Evolutionary conservation across 257 asterid genomes (phyloP), one percentile per base, ranked within the genome.

Genomic region (Agastache rugosa): DNA sequence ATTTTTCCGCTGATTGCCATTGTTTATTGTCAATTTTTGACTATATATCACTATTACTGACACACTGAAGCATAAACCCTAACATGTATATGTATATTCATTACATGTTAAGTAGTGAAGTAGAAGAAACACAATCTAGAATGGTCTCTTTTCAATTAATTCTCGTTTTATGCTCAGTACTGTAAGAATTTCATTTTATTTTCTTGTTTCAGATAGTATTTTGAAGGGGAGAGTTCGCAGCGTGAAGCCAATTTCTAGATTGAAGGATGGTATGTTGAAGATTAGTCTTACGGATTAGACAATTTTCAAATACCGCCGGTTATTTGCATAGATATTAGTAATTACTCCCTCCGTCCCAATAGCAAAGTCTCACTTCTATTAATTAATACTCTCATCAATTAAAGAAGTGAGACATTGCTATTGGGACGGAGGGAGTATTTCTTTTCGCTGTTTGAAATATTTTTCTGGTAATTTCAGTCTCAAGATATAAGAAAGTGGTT

Each of bases 401-500:
- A n/a, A n/a, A n/a, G n/a, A n/a, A n/a, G n/a, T n/a, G n/a, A n/a
- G n/a, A n/a, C n/a, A n/a, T n/a, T n/a, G n/a, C n/a, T n/a, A n/a
- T n/a, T n/a, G n/a, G n/a, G n/a, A n/a, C n/a, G n/a, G n/a, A n/a
- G n/a, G n/a, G n/a, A n/a, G n/a, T n/a, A n/a, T n/a, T n/a, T n/a
- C n/a, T 9, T 50, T 37, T 16, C 22, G 22, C 11, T 61, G 59
- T 5, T 31, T 44, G 63, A 22, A 20, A 42, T 42, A 51, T 64
- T 73, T 53, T 67, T 47, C 54, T 61, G 54, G 34, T 55, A 11
- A 60, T 20, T 11, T 68, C 93, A 93, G 96, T 85, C 98, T 45
- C 89, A 82, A 58, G 98, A 94, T 83, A 94, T 92, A 63, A 88
- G 98, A 76, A 94, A 90, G 59, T 94, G 98, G 98, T 94, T 94